A percentile compares a stretch with the other conserved stretches of the same genome.
phyloP scores from a whole-genome alignment of 139 green algal genomes.

The Pleodorina starrii region DNA sequence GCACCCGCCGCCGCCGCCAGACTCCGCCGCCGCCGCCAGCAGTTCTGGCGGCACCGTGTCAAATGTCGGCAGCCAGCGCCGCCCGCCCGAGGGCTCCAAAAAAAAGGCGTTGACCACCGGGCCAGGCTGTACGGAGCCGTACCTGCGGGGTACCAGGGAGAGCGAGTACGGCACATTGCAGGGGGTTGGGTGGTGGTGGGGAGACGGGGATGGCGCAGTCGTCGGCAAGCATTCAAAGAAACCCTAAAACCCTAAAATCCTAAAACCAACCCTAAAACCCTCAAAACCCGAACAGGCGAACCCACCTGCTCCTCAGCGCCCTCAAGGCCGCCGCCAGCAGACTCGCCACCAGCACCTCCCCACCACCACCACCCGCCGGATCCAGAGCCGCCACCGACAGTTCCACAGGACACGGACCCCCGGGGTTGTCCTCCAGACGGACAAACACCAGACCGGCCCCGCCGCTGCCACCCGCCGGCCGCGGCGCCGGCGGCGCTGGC shows the following conservation, averaged over 20 bases:
- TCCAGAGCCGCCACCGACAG: constrained; percentile 3
- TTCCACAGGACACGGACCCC: background rate
- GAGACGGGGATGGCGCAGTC: too few species aligned
- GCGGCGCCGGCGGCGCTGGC: background rate
- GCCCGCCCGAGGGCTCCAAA: background rate
- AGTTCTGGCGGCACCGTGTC: background rate
- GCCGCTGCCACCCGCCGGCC: background rate
- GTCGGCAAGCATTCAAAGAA: too few species aligned
- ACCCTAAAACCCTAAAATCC: too few species aligned
- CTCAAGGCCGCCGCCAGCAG: constrained; percentile 28
- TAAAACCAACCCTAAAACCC: too few species aligned
- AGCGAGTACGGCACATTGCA: too few species aligned
- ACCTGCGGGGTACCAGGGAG: constrained; percentile 18
- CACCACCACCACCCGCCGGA: background rate
- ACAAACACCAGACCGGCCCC: background rate
- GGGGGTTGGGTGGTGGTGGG: too few species aligned
- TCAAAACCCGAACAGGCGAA: too few species aligned
- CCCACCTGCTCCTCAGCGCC: constrained; percentile 7
- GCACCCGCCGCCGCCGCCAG: background rate
- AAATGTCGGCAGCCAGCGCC: constrained; percentile 25
- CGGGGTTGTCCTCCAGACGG: constrained; percentile 22
- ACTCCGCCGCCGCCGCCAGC: constrained; percentile 1
- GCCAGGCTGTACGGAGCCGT: constrained; percentile 6
- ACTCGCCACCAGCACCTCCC: constrained; percentile 11
- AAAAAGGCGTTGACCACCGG: background rate